Evolutionary conservation across 148 eudicot species (phyloP).

Genomic region (Rhododendron simsii): DNA sequence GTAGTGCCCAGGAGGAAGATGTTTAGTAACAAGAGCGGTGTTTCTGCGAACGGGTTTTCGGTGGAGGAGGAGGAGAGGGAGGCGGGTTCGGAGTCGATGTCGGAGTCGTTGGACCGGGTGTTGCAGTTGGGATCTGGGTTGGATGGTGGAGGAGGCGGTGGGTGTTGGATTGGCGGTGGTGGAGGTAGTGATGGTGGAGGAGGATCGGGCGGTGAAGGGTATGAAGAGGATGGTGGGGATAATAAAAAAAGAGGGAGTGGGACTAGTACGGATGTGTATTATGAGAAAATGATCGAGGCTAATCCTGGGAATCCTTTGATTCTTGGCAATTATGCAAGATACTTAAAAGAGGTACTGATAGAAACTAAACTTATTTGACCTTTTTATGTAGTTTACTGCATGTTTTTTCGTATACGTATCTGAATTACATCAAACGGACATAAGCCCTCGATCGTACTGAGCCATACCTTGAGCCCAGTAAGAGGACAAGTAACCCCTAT

Average conservation of each 20-base stretch:
- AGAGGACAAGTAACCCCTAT: too few relatives aligned
- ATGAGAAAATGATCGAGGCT: slow-evolving; percentile 52
- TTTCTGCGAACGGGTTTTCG: not conserved
- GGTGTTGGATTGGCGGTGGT: slow-evolving; percentile 11
- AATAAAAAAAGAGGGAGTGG: slow-evolving; percentile 10
- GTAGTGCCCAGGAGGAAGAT: slow-evolving; percentile 9
- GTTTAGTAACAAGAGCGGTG: not conserved
- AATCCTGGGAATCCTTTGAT: slow-evolving; percentile 59
- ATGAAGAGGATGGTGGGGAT: slow-evolving; percentile 1
- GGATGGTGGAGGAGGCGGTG: not conserved
- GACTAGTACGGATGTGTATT: slow-evolving; percentile 35
- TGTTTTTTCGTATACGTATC: not conserved
- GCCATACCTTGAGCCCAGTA: too few relatives aligned
- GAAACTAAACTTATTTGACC: not conserved
- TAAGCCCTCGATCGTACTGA: too few relatives aligned
- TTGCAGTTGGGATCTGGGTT: not conserved
- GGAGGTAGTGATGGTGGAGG: slow-evolving; percentile 13
- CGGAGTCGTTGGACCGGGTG: slow-evolving; percentile 1
- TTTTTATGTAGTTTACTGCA: not conserved
- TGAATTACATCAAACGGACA: too few relatives aligned
- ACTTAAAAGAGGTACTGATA: slow-evolving; percentile 49
- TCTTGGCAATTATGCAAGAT: slow-evolving; percentile 50
- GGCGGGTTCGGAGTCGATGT: not conserved
- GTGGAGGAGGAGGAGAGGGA: slow-evolving; percentile 11
- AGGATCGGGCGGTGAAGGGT: slow-evolving; percentile 15